These are phyloP conservation scores for Rubroboletus pulcherrimus DNA, from an alignment of 768 basidiomycete species.

Conservation along the genomic window DNA sequence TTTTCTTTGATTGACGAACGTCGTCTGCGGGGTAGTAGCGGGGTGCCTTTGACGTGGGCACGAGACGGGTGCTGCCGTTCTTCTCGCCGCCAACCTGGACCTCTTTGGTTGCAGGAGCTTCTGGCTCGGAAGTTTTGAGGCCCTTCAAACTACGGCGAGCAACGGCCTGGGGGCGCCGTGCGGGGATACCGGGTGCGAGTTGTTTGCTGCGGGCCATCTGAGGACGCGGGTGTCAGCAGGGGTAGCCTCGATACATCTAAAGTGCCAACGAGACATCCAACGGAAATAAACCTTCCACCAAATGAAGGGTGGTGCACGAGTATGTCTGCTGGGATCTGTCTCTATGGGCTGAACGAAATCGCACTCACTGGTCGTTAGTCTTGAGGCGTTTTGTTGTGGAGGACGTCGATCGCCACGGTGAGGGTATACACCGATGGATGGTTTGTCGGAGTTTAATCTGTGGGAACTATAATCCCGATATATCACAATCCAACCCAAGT, in stretches of 20 bases:
- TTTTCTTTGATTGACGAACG: constrained; percentile 85
- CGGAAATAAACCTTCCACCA: constrained; percentile 14
- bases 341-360: constrained; percentile 18
- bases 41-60: constrained; percentile 81
- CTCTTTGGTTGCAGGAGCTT: constrained; percentile 63
- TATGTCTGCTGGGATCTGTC: neutral
- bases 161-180: constrained; percentile 79
- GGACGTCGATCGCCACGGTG: constrained; percentile 25
- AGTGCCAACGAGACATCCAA: constrained; percentile 31
- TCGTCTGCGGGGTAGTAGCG: constrained; percentile 96
- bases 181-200: constrained; percentile 74
- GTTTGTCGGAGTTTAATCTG: constrained; percentile 23
- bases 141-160: constrained; percentile 83
- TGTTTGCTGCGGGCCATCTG: constrained; percentile 88
- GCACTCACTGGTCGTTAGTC: constrained; percentile 40
- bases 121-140: constrained; percentile 69
- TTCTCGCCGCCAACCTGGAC: constrained; percentile 84
- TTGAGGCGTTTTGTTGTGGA: constrained; percentile 39
- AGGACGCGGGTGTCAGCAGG: constrained; percentile 19
- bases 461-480: constrained; percentile 25
- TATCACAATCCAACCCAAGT: neutral
- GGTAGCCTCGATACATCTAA: constrained; percentile 34
- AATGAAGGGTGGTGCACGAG: neutral
- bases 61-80: constrained; percentile 84
- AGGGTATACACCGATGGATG: constrained; percentile 11